Percentiles rank a stretch among this genome's conserved stretches.
These are phyloP conservation scores for Dioscorea zingiberensis DNA, from an alignment of 106 monocot genomes.

Conservation along the genomic window DNA sequence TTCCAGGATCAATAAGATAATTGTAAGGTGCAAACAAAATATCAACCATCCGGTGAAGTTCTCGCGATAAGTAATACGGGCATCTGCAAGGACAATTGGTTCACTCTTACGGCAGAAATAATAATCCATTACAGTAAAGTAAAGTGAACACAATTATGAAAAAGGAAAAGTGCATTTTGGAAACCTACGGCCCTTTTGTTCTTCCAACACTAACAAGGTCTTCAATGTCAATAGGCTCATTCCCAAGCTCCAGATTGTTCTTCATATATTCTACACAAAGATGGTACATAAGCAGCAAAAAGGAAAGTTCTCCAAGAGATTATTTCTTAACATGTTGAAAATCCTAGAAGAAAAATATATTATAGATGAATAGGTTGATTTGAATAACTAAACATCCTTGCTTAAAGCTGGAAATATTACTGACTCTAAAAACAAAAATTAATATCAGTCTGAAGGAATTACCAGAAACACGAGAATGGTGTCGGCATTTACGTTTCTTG, in stretches of 20 bases:
- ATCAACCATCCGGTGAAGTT: constrained; percentile 80
- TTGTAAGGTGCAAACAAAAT: constrained; percentile 98
- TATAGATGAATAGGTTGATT: too few relatives aligned
- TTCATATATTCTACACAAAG: constrained; percentile 60
- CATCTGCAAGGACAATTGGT: constrained; percentile 49
- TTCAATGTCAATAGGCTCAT: constrained; percentile 94
- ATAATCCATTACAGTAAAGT: too few relatives aligned
- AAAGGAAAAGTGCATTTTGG: not conserved
- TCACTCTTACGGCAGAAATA: too few relatives aligned
- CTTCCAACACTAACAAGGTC: constrained; percentile 82
- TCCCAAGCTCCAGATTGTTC: constrained; percentile 53
- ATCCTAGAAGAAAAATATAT: too few relatives aligned
- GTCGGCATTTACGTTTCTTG: constrained; percentile 57
- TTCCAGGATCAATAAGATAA: constrained; percentile 92
- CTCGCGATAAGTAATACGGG: constrained; percentile 89
- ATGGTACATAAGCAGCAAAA: not conserved
- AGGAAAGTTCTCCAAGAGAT: too few relatives aligned
- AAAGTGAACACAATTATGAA: not conserved
- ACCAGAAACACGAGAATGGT: constrained; percentile 68
- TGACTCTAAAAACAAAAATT: not conserved
- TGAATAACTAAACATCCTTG: too few relatives aligned
- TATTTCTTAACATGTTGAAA: too few relatives aligned
- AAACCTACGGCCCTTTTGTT: constrained; percentile 72
- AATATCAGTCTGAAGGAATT: constrained; percentile 2
- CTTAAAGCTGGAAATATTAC: too few relatives aligned